A percentile compares a stretch with the other conserved stretches of the same genome.
Conservation (phyloP, 139 green algal species). For the Desmodesmus armatus region DNA sequence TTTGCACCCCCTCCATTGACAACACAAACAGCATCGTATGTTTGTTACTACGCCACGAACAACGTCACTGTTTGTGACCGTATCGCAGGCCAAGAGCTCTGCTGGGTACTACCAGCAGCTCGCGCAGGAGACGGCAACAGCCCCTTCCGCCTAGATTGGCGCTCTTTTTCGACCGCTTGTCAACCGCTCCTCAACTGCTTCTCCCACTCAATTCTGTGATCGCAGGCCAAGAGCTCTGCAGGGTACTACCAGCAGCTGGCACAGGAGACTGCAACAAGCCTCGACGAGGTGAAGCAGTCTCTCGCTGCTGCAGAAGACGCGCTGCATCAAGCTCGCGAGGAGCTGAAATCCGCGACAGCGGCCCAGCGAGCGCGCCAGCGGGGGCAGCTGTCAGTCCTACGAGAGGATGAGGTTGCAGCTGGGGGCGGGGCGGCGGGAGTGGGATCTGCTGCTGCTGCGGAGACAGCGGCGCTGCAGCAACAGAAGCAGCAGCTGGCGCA, state of each 20-base stretch:
- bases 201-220: too few relatives aligned
- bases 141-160: too few relatives aligned
- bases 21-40: too few relatives aligned
- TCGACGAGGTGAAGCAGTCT: conserved; percentile 2
- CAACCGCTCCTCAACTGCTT: too few relatives aligned
- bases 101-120: conserved; percentile 35
- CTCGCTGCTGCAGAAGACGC: conserved; percentile 28
- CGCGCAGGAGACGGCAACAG: not conserved
- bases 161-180: too few relatives aligned
- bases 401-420: not conserved
- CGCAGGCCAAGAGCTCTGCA: conserved; percentile 24
- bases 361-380: conserved; percentile 25
- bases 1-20: too few relatives aligned
- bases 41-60: too few relatives aligned
- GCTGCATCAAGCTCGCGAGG: not conserved
- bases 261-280: not conserved
- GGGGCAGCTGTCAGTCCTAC: not conserved
- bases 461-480: too few relatives aligned
- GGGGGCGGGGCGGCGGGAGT: conserved; percentile 8
- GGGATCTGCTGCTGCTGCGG: conserved; percentile 26
- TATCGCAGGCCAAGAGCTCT: conserved; percentile 12
- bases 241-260: conserved; percentile 35
- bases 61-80: too few relatives aligned
- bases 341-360: conserved; percentile 12
- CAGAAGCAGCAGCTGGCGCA: too few relatives aligned